A percentile compares a stretch with the other conserved stretches of the same genome.
Conservation (phyloP, 192 early-diverging fungal genomes). For the Thamnidium elegans region DNA sequence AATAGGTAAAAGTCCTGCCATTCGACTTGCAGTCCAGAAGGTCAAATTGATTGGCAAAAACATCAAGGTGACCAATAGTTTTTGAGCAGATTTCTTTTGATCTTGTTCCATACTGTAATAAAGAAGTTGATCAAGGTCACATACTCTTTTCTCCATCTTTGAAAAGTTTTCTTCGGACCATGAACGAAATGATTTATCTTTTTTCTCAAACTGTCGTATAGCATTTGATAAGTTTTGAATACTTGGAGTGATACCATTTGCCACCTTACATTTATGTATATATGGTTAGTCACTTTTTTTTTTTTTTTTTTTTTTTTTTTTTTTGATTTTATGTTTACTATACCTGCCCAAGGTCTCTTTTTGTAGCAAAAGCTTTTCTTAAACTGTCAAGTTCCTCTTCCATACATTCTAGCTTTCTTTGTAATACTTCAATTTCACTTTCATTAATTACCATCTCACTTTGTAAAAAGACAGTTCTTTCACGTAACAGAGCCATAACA, state of each 20-base stretch:
- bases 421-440: slow-evolving; percentile 46
- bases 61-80: slow-evolving; percentile 34
- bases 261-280: slow-evolving; percentile 13
- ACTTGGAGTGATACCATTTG: slow-evolving; percentile 48
- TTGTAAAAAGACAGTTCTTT: slow-evolving; percentile 51
- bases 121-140: slow-evolving; percentile 52
- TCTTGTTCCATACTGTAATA: slow-evolving; percentile 52
- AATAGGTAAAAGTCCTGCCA: slow-evolving; percentile 31
- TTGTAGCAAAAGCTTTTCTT: slow-evolving; percentile 55
- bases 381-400: slow-evolving; percentile 50
- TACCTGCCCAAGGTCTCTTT: slow-evolving; percentile 51
- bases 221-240: slow-evolving; percentile 51
- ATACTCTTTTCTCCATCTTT: slow-evolving; percentile 50
- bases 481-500: slow-evolving; percentile 44
- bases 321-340: slow-evolving; percentile 3
- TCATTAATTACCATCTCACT: slow-evolving; percentile 50
- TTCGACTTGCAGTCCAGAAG: slow-evolving; percentile 24
- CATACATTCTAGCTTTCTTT: slow-evolving; percentile 42
- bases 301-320: slow-evolving; percentile 1
- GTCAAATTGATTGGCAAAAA: slow-evolving; percentile 56
- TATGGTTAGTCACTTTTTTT: neutral
- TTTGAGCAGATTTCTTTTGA: slow-evolving; percentile 39
- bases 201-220: slow-evolving; percentile 53
- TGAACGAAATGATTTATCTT: slow-evolving; percentile 46
- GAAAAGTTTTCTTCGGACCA: slow-evolving; percentile 56